Conservation (phyloP, 2,329 filamentous ascomycete species). For the Fusarium floridanum region DNA sequence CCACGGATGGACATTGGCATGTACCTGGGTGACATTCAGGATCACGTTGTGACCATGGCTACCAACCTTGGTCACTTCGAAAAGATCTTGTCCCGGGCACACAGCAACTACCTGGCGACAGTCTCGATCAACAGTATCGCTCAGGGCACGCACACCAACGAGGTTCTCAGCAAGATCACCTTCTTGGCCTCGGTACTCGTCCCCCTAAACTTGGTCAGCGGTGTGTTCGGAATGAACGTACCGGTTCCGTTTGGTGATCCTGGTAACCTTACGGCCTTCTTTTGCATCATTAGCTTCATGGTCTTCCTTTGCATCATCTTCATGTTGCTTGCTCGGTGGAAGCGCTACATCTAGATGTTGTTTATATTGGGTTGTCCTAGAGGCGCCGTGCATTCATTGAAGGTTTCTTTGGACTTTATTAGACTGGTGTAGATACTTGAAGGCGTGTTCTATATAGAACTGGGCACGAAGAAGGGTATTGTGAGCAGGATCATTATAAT, state of each 20-base stretch:
- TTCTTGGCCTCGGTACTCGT: conserved; percentile 95
- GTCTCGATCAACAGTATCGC: conserved; percentile 92
- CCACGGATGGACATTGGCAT: conserved; percentile 96
- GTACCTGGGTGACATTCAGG: conserved; percentile 97
- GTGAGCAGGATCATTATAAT: conserved; percentile 16
- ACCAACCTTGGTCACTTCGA: conserved; percentile 95
- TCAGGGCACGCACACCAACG: conserved; percentile 89
- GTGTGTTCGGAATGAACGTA: conserved; percentile 91
- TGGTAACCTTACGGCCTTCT: conserved; percentile 60
- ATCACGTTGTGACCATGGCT: conserved; percentile 99
- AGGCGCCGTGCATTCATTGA: conserved; percentile 12
- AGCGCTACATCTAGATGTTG: conserved; percentile 59
- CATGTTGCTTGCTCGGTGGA: conserved; percentile 60
- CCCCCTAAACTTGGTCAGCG: conserved; percentile 91
- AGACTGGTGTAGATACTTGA: conserved; percentile 31
- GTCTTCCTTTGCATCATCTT: conserved; percentile 63
- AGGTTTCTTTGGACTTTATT: conserved; percentile 27
- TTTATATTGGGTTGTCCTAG: conserved; percentile 1
- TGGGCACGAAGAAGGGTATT: conserved; percentile 9
- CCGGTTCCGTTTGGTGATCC: conserved; percentile 73
- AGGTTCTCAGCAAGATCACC: conserved; percentile 93
- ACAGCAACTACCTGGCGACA: conserved; percentile 96
- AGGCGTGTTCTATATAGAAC: conserved; percentile 27
- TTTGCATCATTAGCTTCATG: conserved; percentile 57
- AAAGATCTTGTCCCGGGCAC: conserved; percentile 94